These are phyloP conservation scores for Nigrospora osmanthi DNA, from an alignment of 2,329 filamentous ascomycete genomes.

Conservation along the genomic window DNA sequence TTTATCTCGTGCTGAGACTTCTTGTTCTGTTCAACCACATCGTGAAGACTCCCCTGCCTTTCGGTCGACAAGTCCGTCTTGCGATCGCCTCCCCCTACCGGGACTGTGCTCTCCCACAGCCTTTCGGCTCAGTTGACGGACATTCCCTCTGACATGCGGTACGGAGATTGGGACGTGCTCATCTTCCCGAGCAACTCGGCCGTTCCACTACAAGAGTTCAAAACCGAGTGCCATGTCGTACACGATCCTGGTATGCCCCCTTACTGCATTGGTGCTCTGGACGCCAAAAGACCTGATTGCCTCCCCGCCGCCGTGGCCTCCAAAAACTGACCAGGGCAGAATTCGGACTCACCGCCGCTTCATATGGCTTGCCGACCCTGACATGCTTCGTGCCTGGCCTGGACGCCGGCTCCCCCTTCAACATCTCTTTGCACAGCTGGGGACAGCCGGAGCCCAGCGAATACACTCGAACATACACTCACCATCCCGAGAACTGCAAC, in stretches of 20 bases:
- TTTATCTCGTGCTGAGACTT: no score
- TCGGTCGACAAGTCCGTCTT: no score
- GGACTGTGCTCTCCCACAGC: no score
- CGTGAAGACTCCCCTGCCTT: no score
- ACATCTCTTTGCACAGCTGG: conserved; percentile 72
- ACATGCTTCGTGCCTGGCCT: conserved; percentile 67
- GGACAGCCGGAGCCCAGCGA: conserved; percentile 51
- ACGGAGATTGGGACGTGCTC: conserved; percentile 79
- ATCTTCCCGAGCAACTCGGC: conserved; percentile 63
- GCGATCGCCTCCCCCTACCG: no score
- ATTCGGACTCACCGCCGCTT: conserved; percentile 40
- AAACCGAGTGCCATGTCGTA: conserved; percentile 67
- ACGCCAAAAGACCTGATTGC: not conserved
- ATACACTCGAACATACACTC: conserved; percentile 46
- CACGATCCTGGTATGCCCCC: conserved; percentile 33
- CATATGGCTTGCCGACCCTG: conserved; percentile 52
- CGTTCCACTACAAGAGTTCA: conserved; percentile 74
- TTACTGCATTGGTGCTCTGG: not conserved
- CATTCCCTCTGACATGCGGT: conserved; percentile 56
- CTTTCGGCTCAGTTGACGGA: not conserved
- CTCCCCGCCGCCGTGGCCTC: not conserved
- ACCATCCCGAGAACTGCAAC: conserved; percentile 45
- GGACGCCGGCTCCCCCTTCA: conserved; percentile 48
- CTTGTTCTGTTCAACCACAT: no score
- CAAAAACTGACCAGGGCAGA: conserved; percentile 25